Conservation (phyloP, 805 yeast species). For the Candida caryicola region DNA sequence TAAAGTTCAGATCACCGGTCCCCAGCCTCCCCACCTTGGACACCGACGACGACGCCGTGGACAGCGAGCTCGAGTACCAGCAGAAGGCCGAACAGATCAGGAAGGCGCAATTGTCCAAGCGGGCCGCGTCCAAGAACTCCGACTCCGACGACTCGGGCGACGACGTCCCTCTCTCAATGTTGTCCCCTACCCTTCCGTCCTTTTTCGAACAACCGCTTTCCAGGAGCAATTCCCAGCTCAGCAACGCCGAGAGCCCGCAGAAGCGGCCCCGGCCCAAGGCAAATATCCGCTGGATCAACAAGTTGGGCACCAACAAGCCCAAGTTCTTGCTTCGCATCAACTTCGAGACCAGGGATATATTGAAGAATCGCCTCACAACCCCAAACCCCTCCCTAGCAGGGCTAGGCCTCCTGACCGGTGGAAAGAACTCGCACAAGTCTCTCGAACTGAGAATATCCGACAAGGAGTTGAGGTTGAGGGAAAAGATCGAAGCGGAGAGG, state of each 20-base stretch:
- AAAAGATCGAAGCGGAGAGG: slow-evolving; percentile 1
- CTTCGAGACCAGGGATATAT: slow-evolving; percentile 18
- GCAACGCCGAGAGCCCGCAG: neutral
- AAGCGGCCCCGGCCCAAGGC: slow-evolving; percentile 11
- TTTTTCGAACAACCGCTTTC: slow-evolving; percentile 15
- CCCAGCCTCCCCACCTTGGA: neutral
- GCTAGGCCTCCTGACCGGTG: slow-evolving; percentile 9
- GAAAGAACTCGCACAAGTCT: slow-evolving; percentile 4
- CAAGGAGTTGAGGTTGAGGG: slow-evolving; percentile 5
- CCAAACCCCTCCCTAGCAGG: slow-evolving; percentile 7
- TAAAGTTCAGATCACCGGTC: neutral
- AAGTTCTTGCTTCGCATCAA: slow-evolving; percentile 24
- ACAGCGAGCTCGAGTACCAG: neutral
- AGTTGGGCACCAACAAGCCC: slow-evolving; percentile 22
- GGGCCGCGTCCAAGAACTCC: neutral
- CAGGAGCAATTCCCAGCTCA: slow-evolving; percentile 1
- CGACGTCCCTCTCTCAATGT: slow-evolving; percentile 27
- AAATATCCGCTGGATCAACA: slow-evolving; percentile 26
- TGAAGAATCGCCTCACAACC: slow-evolving; percentile 10
- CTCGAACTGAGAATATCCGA: slow-evolving; percentile 1
- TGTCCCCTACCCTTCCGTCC: slow-evolving; percentile 35
- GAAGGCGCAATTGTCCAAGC: neutral
- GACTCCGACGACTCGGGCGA: slow-evolving; percentile 9
- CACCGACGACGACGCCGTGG: slow-evolving; percentile 1
- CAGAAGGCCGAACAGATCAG: neutral